Base-by-base conservation (phyloP, 1,284 basidiomycete genomes). In the Cutaneotrichosporon sp. region DNA sequence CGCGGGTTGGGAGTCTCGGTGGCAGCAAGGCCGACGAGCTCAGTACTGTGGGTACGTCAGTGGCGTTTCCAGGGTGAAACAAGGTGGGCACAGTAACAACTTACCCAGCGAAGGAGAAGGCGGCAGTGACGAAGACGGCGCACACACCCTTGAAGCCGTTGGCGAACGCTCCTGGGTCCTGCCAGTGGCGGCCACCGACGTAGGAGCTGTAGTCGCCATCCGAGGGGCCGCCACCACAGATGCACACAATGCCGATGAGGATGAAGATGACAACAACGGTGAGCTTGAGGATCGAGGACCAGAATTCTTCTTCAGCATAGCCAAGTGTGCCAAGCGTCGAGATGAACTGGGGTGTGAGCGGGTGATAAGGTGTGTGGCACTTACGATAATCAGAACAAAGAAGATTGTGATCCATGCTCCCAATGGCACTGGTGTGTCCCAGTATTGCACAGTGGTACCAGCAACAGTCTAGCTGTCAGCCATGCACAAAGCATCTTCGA, bases 21-120 rank as follows among this genome's bases (percentile, higher is more conserved):
- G 12, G 52, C 54, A 5, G 51, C 52, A 26, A 54, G 52, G 13
- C 49, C 49, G 36, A 54, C 46, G 21, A 56, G 46, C 45, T 54
- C 52, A 14, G 46, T 45, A 33, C 58, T 59, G 84, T n/a, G 82
- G 77, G 84, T 26, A 30, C 26, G 26, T 30, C 26, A 30, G 26
- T 30, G 26, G 26, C 26, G 26, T n/a, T n/a, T n/a, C n/a, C n/a
- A n/a, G n/a, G n/a, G n/a, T n/a, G n/a, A n/a, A 30, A 7, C 26
- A 10, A 30, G 26, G 26, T 30, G 5, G 26, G 26, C 26, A 30
- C 5, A 7, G 26, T 30, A n/a, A 34, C 26, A 18, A 44, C 42
- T 44, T 20, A 44, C 42, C 59, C 63, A 84, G 83, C 77, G 84
- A 91, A 91, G 12, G 85, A 86, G 78, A 92, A 92, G 1, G 87